Evolutionary conservation across 2,329 filamentous ascomycete genomes (phyloP).

Genomic region (Bimuria novae-zelandiae): DNA sequence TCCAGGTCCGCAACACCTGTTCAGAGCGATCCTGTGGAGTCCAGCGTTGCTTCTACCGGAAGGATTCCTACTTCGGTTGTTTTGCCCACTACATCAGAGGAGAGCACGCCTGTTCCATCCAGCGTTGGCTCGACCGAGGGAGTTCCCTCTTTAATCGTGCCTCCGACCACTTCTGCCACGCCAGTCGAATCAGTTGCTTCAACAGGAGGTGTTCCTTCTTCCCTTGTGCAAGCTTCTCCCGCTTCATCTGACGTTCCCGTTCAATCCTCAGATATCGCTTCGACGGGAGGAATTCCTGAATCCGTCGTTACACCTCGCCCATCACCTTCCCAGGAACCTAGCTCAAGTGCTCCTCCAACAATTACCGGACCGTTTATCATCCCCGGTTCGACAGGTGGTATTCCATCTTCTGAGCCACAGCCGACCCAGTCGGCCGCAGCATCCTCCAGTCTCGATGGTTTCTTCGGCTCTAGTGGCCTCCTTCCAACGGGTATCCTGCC

Average conservation of each 20-base stretch:
- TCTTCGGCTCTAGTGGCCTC: constrained; percentile 16
- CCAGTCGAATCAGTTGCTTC: background rate
- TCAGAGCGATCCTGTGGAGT: background rate
- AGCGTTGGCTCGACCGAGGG: constrained; percentile 6
- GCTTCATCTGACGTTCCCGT: background rate
- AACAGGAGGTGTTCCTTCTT: background rate
- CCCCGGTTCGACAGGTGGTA: constrained; percentile 24
- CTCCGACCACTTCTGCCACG: background rate
- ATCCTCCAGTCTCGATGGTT: constrained; percentile 1
- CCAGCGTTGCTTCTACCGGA: constrained; percentile 3
- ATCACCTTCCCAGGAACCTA: background rate
- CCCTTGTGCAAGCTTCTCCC: background rate
- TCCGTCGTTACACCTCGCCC: constrained; percentile 11
- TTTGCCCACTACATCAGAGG: constrained; percentile 15
- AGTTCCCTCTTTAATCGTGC: constrained; percentile 8
- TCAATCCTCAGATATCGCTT: constrained; percentile 7
- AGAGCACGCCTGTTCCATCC: background rate
- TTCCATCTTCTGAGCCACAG: constrained; percentile 21
- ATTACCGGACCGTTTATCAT: constrained; percentile 21
- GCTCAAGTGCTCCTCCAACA: constrained; percentile 14
- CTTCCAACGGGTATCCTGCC: constrained; percentile 5
- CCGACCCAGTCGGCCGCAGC: constrained; percentile 17
- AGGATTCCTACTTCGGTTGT: constrained; percentile 19
- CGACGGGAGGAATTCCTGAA: constrained; percentile 13
- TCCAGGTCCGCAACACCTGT: constrained; percentile 8